These are phyloP conservation scores for Tuber calosporum DNA, from an alignment of 495 filamentous ascomycete genomes.

Conservation along the genomic window DNA sequence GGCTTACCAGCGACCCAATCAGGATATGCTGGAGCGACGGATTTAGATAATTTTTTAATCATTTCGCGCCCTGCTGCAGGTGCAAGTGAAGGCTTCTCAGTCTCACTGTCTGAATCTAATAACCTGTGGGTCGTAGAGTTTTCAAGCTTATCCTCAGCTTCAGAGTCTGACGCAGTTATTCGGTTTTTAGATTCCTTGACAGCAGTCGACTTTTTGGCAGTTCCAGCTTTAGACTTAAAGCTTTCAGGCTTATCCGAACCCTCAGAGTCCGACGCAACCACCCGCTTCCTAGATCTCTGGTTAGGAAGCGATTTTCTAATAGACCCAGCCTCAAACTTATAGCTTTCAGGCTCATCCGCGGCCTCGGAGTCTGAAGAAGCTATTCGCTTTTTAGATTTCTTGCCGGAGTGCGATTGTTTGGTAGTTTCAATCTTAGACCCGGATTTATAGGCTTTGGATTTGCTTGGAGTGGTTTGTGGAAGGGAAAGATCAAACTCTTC, in stretches of 20 bases:
- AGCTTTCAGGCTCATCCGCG: too few relatives aligned
- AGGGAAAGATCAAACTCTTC: background rate
- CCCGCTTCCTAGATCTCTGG: too few relatives aligned
- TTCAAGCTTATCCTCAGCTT: background rate
- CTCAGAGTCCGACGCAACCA: too few relatives aligned
- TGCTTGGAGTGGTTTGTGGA: background rate
- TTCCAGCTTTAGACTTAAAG: background rate
- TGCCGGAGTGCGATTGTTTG: too few relatives aligned
- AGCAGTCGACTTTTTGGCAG: background rate
- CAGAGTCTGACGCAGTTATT: background rate
- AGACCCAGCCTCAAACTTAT: too few relatives aligned
- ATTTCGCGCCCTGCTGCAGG: background rate
- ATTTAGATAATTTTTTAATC: background rate
- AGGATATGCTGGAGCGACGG: constrained; percentile 51
- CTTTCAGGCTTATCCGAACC: too few relatives aligned
- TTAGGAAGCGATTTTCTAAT: too few relatives aligned
- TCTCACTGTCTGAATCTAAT: background rate
- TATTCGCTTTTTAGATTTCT: too few relatives aligned
- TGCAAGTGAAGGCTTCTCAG: constrained; percentile 3
- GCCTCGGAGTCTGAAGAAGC: too few relatives aligned
- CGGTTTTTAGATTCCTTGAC: background rate
- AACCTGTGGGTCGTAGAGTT: background rate
- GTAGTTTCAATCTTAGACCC: too few relatives aligned
- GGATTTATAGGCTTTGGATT: background rate
- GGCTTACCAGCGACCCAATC: constrained; percentile 86